phyloP scores from a whole-genome alignment of 768 basidiomycete species.

The Russula compacta region DNA sequence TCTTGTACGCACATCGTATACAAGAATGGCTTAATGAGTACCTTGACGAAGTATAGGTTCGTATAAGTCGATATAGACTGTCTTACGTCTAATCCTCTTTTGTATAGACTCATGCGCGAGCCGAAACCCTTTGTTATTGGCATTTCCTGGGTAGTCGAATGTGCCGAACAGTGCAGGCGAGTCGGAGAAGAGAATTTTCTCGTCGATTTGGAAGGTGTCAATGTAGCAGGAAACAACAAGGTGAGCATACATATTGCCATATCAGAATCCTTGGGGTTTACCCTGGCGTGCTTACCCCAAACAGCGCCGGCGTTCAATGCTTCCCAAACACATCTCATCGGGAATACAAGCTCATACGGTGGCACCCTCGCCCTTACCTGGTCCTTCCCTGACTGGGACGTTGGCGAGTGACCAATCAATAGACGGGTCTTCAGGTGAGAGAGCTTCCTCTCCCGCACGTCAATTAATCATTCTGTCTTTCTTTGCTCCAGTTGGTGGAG shows the following conservation, averaged over 20 bases:
- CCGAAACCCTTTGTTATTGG: slow-evolving; percentile 70
- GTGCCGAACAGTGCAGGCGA: slow-evolving; percentile 54
- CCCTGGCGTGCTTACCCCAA: not conserved
- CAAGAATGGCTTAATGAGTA: slow-evolving; percentile 73
- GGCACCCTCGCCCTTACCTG: not conserved
- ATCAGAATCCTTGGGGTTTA: not conserved
- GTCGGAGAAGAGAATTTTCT: slow-evolving; percentile 60
- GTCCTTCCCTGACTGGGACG: slow-evolving; percentile 1
- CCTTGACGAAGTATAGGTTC: slow-evolving; percentile 62
- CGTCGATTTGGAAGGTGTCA: slow-evolving; percentile 49
- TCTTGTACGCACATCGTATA: slow-evolving; percentile 79
- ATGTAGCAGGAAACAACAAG: slow-evolving; percentile 55
- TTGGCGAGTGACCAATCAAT: slow-evolving; percentile 16
- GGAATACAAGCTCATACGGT: not conserved
- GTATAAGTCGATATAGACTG: slow-evolving; percentile 17
- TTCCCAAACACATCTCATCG: slow-evolving; percentile 45
- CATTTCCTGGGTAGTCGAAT: slow-evolving; percentile 85
- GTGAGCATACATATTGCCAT: slow-evolving; percentile 28
- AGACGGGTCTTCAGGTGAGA: slow-evolving; percentile 14
- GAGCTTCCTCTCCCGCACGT: not conserved
- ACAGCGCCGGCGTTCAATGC: slow-evolving; percentile 66
- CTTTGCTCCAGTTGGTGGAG: slow-evolving; percentile 1
- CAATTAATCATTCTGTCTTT: not conserved
- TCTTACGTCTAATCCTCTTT: not conserved
- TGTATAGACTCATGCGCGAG: slow-evolving; percentile 47